phyloP scores from a whole-genome alignment of 176 grass and related monocot genomes.

The Phragmites australis region DNA sequence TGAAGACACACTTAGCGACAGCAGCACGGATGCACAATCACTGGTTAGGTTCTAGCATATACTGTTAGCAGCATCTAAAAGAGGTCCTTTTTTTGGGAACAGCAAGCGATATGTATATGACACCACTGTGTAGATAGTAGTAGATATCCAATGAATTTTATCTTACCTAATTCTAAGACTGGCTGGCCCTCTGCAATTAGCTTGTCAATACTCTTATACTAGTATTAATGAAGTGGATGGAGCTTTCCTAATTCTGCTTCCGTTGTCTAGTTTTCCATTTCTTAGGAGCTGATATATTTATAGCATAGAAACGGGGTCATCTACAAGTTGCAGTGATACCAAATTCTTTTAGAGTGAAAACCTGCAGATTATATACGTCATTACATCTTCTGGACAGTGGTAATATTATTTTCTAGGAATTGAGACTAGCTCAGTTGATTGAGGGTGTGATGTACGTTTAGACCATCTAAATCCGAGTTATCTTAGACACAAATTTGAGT shows the following conservation, averaged over 20 bases:
- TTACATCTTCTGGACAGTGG: too few species aligned
- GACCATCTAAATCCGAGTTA: too few species aligned
- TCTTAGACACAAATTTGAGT: too few species aligned
- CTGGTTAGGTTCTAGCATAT: not conserved
- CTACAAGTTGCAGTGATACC: not conserved
- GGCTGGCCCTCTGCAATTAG: not conserved
- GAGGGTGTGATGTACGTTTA: too few species aligned
- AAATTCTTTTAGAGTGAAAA: not conserved
- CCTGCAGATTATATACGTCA: not conserved
- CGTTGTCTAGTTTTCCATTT: not conserved
- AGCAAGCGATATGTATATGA: not conserved
- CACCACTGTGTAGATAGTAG: not conserved
- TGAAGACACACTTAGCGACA: not conserved
- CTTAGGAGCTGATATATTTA: not conserved
- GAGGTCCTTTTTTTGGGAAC: not conserved
- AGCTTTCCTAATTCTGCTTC: not conserved
- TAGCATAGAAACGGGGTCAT: not conserved
- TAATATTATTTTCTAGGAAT: too few species aligned
- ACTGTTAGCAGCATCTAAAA: not conserved
- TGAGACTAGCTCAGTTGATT: too few species aligned
- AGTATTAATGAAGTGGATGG: not conserved
- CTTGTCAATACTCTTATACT: not conserved
- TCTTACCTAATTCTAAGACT: too few species aligned
- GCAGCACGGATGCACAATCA: not conserved
- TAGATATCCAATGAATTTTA: too few species aligned